These are phyloP conservation scores for Fagopyrum homotropicum DNA, from an alignment of 148 eudicot species.

Conservation along the genomic window DNA sequence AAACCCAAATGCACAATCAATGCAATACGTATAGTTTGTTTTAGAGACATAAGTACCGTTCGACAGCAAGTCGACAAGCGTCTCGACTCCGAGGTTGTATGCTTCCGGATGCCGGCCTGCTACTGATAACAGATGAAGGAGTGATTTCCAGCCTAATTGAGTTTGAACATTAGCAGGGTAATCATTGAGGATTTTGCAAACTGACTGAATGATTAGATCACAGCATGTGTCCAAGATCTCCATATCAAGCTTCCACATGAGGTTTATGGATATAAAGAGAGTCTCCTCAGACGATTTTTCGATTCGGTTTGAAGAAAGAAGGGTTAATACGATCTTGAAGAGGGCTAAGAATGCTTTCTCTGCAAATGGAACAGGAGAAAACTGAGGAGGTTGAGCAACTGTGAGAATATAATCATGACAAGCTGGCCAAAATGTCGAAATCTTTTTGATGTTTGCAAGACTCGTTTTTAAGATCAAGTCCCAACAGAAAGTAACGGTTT, in stretches of 20 bases:
- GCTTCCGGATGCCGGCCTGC: constrained; percentile 66
- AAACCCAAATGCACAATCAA: constrained; percentile 83
- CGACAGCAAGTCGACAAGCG: constrained; percentile 43
- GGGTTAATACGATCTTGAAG: constrained; percentile 42
- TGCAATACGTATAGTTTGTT: constrained; percentile 50
- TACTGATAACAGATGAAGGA: constrained; percentile 54
- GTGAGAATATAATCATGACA: constrained; percentile 57
- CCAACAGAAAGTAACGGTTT: constrained; percentile 87
- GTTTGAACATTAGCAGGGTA: constrained; percentile 56
- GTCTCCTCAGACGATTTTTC: constrained; percentile 66
- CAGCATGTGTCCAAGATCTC: constrained; percentile 67
- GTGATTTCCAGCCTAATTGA: constrained; percentile 68
- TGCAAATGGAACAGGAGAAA: constrained; percentile 72
- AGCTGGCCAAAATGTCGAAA: constrained; percentile 60
- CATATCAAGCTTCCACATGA: constrained; percentile 77
- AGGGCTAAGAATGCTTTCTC: constrained; percentile 59
- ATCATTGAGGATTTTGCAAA: constrained; percentile 42
- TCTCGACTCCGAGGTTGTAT: constrained; percentile 67
- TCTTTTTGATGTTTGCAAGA: constrained; percentile 43
- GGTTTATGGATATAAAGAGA: constrained; percentile 63
- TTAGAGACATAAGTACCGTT: constrained; percentile 34
- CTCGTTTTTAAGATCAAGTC: constrained; percentile 46
- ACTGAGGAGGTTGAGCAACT: constrained; percentile 67
- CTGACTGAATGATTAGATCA: constrained; percentile 43
- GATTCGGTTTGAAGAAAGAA: constrained; percentile 42